These are phyloP conservation scores for Isabelozyma rhagii DNA, from an alignment of 805 yeast genomes.

Conservation along the genomic window DNA sequence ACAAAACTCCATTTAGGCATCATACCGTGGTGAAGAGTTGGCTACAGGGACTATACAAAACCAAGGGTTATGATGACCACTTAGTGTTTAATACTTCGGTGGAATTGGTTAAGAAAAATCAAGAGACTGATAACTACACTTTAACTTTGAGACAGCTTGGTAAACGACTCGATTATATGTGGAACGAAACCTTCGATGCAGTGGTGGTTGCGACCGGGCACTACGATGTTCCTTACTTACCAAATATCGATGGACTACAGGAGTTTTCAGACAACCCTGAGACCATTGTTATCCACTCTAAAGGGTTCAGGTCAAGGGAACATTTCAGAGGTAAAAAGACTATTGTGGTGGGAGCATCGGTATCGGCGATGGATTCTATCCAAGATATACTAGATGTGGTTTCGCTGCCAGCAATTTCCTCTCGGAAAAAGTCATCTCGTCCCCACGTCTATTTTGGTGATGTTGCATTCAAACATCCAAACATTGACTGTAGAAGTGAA, in stretches of 20 bases:
- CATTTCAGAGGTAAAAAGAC: constrained; percentile 34
- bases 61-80: constrained; percentile 17
- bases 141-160: constrained; percentile 18
- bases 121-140: constrained; percentile 12
- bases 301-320: constrained; percentile 33
- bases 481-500: constrained; percentile 5
- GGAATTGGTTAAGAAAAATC: constrained; percentile 21
- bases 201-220: constrained; percentile 48
- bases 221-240: constrained; percentile 45
- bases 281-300: constrained; percentile 39
- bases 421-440: neutral
- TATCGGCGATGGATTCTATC: constrained; percentile 63
- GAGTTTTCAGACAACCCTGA: constrained; percentile 27
- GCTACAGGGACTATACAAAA: constrained; percentile 16
- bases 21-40: constrained; percentile 13
- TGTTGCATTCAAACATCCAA: constrained; percentile 8
- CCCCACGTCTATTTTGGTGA: constrained; percentile 8
- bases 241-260: constrained; percentile 39
- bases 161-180: constrained; percentile 21
- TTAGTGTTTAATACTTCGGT: constrained; percentile 20
- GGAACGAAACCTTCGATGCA: constrained; percentile 34
- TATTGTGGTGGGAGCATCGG: constrained; percentile 45
- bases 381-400: constrained; percentile 17
- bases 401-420: constrained; percentile 9
- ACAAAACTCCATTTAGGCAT: constrained; percentile 17